Percentiles rank a stretch among this genome's conserved stretches.
Conservation (phyloP, 768 basidiomycete genomes). For the Serendipita vermifera region DNA sequence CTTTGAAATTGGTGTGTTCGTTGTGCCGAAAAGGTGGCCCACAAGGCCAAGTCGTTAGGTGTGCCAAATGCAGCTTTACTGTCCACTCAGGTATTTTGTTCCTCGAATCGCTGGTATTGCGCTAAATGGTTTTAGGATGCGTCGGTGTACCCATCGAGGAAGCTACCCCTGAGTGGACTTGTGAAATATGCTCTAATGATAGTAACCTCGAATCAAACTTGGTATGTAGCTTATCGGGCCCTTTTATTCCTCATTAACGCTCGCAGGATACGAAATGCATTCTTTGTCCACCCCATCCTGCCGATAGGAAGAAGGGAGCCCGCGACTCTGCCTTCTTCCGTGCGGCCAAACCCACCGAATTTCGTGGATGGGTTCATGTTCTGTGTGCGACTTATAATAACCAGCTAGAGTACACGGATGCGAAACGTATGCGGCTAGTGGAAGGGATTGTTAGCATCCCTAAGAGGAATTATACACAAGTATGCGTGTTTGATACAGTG, state of each 20-base stretch:
- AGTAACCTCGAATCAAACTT: slow-evolving; percentile 69
- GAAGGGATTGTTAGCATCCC: slow-evolving; percentile 75
- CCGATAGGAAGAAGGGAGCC: slow-evolving; percentile 31
- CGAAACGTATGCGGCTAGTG: slow-evolving; percentile 55
- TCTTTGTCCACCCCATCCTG: slow-evolving; percentile 55
- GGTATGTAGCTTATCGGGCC: slow-evolving; percentile 28
- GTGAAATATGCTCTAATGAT: slow-evolving; percentile 79
- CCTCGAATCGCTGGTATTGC: not conserved
- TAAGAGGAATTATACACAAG: slow-evolving; percentile 35
- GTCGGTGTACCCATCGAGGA: slow-evolving; percentile 57
- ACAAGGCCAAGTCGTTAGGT: slow-evolving; percentile 64
- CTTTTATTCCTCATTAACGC: not conserved
- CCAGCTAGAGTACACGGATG: slow-evolving; percentile 73
- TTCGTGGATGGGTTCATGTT: slow-evolving; percentile 84
- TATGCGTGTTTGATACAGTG: not conserved
- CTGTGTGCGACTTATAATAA: slow-evolving; percentile 80
- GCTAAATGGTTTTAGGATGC: slow-evolving; percentile 31
- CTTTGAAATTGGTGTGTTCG: slow-evolving; percentile 49
- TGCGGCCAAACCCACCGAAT: slow-evolving; percentile 81
- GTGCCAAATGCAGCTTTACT: slow-evolving; percentile 64
- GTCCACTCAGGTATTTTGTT: slow-evolving; percentile 57
- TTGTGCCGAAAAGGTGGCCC: slow-evolving; percentile 67
- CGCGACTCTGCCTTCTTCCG: slow-evolving; percentile 38
- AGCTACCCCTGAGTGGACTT: slow-evolving; percentile 62
- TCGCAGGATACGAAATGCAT: slow-evolving; percentile 69